These are phyloP conservation scores for Breviolum minutum DNA, from an alignment of 73 alveolate species.

Conservation along the genomic window DNA sequence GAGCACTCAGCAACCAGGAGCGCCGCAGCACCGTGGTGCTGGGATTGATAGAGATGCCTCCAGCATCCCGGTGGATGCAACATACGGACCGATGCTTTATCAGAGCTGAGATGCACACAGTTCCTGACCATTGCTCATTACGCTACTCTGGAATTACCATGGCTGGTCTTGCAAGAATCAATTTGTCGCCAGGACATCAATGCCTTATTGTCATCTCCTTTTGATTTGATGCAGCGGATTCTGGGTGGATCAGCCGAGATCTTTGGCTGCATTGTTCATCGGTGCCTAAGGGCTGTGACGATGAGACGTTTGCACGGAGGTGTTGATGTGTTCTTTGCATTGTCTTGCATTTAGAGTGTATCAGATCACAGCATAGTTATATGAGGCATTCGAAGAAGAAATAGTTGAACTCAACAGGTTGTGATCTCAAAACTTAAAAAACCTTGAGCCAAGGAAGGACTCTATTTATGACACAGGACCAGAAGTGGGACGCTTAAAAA, in stretches of 20 bases:
- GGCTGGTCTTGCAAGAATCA: not conserved
- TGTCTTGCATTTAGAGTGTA: no score
- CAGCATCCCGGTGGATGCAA: conserved; percentile 55
- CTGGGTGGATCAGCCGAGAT: conserved; percentile 26
- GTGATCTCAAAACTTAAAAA: no score
- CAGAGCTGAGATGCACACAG: not conserved
- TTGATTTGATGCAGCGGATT: conserved; percentile 69
- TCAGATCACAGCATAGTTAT: no score
- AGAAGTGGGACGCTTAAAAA: not conserved
- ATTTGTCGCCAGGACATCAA: conserved; percentile 48
- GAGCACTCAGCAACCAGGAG: not conserved
- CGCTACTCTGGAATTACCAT: not conserved
- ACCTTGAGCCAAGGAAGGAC: conserved; percentile 37
- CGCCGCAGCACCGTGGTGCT: conserved; percentile 32
- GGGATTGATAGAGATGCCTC: conserved; percentile 40
- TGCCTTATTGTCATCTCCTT: conserved; percentile 77
- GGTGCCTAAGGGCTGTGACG: not conserved
- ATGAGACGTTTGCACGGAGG: no score
- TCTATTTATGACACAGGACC: conserved; percentile 89
- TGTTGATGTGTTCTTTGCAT: no score
- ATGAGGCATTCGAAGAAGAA: no score
- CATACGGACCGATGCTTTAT: conserved; percentile 15
- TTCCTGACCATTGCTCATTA: no score
- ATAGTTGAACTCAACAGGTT: no score
- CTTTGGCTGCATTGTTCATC: not conserved